Evolutionary conservation across 2,329 filamentous ascomycete species (phyloP).

Genomic region (Pseudogymnoascus sp.): DNA sequence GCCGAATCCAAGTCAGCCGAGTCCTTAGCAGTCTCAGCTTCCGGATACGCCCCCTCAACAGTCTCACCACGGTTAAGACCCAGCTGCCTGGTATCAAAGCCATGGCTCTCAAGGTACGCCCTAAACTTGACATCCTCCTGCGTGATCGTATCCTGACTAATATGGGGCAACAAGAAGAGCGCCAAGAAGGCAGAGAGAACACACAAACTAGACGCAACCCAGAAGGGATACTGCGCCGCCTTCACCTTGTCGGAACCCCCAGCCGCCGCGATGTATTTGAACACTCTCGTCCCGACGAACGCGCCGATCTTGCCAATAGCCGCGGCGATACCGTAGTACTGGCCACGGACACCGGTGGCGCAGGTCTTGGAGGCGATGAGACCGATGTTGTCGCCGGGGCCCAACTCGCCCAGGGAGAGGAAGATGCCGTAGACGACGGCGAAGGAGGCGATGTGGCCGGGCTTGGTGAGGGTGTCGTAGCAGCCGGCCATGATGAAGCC

Average conservation of each 20-base stretch:
- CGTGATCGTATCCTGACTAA: slow-evolving; percentile 79
- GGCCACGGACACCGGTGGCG: slow-evolving; percentile 78
- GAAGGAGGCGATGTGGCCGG: slow-evolving; percentile 63
- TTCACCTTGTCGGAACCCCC: slow-evolving; percentile 55
- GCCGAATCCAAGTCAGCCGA: background rate
- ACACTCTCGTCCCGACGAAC: slow-evolving; percentile 79
- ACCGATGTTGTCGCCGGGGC: slow-evolving; percentile 87
- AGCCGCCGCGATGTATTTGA: slow-evolving; percentile 60
- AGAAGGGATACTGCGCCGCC: slow-evolving; percentile 79
- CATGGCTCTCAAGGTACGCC: slow-evolving; percentile 61
- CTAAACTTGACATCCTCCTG: slow-evolving; percentile 70
- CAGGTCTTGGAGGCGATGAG: slow-evolving; percentile 80
- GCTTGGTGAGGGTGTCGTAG: slow-evolving; percentile 61
- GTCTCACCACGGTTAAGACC: slow-evolving; percentile 30
- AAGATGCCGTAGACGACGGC: slow-evolving; percentile 76
- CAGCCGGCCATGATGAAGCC: slow-evolving; percentile 85
- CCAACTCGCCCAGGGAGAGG: slow-evolving; percentile 68
- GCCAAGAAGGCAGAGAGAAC: slow-evolving; percentile 63
- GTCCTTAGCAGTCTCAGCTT: background rate
- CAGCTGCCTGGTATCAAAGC: slow-evolving; percentile 63
- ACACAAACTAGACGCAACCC: slow-evolving; percentile 69
- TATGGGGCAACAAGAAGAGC: slow-evolving; percentile 62
- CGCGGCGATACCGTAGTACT: slow-evolving; percentile 66
- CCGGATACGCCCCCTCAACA: background rate
- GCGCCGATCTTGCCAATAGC: slow-evolving; percentile 70